Evolutionary conservation across 2,329 filamentous ascomycete species (phyloP).

Genomic region (Alternaria angustiovoidea): DNA sequence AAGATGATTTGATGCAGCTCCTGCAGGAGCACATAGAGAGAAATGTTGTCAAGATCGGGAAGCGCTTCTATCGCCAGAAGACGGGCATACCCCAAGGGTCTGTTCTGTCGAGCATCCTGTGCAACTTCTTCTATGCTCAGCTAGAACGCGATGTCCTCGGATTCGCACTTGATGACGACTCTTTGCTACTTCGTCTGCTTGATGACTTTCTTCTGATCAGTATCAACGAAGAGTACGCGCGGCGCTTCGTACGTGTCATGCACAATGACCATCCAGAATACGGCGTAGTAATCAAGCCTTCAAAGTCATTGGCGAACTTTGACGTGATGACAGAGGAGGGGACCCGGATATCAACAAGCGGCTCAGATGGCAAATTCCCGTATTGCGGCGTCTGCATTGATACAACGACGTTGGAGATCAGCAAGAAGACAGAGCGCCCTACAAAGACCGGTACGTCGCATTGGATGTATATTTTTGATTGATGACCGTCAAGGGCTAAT

Average conservation of each 20-base stretch:
- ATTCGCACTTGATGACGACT: conserved; percentile 69
- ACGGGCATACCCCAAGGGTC: conserved; percentile 93
- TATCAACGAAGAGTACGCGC: conserved; percentile 70
- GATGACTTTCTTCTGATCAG: conserved; percentile 95
- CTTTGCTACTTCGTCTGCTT: conserved; percentile 79
- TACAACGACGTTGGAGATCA: conserved; percentile 75
- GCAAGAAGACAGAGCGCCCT: conserved; percentile 69
- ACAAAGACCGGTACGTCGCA: conserved; percentile 57
- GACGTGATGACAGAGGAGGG: conserved; percentile 67
- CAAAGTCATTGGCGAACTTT: conserved; percentile 89
- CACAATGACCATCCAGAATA: conserved; percentile 79
- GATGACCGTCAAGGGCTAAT: conserved; percentile 14
- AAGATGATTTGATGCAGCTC: conserved; percentile 70
- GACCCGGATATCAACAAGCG: conserved; percentile 42
- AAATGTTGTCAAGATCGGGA: conserved; percentile 88
- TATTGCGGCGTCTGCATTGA: conserved; percentile 88
- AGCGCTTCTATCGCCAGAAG: conserved; percentile 87
- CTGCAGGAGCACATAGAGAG: conserved; percentile 80
- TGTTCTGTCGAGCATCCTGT: conserved; percentile 83
- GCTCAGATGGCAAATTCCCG: conserved; percentile 69
- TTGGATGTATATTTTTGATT: not conserved
- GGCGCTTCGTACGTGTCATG: conserved; percentile 80
- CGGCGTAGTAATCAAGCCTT: conserved; percentile 77
- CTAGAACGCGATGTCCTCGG: conserved; percentile 74
- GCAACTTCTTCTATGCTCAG: conserved; percentile 95